Percentiles rank a stretch among this genome's conserved stretches.
Evolutionary conservation across 208 protist genomes (phyloP).

Genomic region (Trypanosoma grayi): DNA sequence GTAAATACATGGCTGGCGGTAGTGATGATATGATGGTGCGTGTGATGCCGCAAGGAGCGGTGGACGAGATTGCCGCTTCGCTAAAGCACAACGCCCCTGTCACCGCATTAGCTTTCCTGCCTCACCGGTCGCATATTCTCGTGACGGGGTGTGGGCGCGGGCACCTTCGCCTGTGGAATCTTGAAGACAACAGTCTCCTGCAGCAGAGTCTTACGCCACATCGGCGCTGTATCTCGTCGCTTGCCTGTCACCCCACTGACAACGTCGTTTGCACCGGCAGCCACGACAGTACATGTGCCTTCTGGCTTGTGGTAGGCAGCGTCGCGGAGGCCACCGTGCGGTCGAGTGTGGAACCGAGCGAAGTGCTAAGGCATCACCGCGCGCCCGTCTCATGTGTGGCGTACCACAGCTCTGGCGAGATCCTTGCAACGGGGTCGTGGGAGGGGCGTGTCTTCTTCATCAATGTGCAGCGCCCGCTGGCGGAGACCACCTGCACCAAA

Average conservation of each 20-base stretch:
- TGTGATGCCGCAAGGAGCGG: conserved; percentile 28
- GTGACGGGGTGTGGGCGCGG: conserved; percentile 90
- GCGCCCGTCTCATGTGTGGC: conserved; percentile 52
- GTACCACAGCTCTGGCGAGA: conserved; percentile 65
- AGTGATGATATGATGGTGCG: conserved; percentile 51
- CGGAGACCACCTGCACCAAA: too few relatives aligned
- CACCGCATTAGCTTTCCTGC: conserved; percentile 68
- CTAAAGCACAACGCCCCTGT: conserved; percentile 37
- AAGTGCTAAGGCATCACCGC: conserved; percentile 58
- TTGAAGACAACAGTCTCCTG: conserved; percentile 64
- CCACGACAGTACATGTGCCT: conserved; percentile 52
- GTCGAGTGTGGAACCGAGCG: conserved; percentile 31
- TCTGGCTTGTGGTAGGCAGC: conserved; percentile 54
- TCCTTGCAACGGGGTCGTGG: conserved; percentile 77
- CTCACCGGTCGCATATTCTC: conserved; percentile 65
- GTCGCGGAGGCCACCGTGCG: not conserved
- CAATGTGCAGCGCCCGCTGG: conserved; percentile 25
- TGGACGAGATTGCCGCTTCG: conserved; percentile 25
- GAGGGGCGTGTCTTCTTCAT: conserved; percentile 57
- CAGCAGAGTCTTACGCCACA: conserved; percentile 44
- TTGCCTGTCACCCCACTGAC: conserved; percentile 57
- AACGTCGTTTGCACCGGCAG: conserved; percentile 52
- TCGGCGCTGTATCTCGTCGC: conserved; percentile 47
- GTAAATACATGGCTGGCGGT: conserved; percentile 52
- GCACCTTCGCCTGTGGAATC: conserved; percentile 82